Conservation (phyloP, 352 stramenopile genomes). For the Phytophthora cajani region DNA sequence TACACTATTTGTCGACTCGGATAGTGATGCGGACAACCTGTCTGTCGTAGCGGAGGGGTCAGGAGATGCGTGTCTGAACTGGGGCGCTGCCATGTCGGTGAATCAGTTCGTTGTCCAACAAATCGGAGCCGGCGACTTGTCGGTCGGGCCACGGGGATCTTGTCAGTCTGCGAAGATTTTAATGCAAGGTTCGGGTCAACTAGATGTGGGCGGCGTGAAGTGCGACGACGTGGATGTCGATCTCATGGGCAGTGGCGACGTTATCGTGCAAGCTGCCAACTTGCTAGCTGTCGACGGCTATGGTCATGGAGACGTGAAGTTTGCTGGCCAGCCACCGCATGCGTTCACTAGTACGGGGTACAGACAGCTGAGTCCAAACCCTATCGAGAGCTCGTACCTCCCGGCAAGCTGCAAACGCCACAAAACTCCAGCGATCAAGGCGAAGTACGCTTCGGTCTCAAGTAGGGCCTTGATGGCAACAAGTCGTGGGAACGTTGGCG, state of each 20-base stretch:
- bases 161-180: constrained; percentile 24
- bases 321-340: constrained; percentile 11
- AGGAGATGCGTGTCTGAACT: constrained; percentile 28
- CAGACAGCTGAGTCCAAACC: constrained; percentile 4
- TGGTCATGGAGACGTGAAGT: constrained; percentile 24
- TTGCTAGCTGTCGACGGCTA: constrained; percentile 21
- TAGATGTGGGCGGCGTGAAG: constrained; percentile 46
- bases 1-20: constrained; percentile 5
- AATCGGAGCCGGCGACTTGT: constrained; percentile 24
- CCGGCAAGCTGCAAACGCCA: constrained; percentile 21
- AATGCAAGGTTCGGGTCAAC: constrained; percentile 37
- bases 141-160: constrained; percentile 18
- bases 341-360: constrained; percentile 19
- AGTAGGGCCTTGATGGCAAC: constrained; percentile 12
- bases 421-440: constrained; percentile 27
- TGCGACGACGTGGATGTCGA: constrained; percentile 44
- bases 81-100: constrained; percentile 1
- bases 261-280: constrained; percentile 45
- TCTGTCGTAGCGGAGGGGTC: constrained; percentile 17
- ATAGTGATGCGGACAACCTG: constrained; percentile 18
- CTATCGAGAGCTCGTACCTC: constrained; percentile 16
- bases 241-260: constrained; percentile 46
- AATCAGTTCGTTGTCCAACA: constrained; percentile 19
- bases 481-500: constrained; percentile 3
- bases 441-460: constrained; percentile 14